Percentiles rank a stretch among this genome's conserved stretches.
phyloP scores from a whole-genome alignment of 2,329 filamentous ascomycete genomes.

The Aureobasidium musti region DNA sequence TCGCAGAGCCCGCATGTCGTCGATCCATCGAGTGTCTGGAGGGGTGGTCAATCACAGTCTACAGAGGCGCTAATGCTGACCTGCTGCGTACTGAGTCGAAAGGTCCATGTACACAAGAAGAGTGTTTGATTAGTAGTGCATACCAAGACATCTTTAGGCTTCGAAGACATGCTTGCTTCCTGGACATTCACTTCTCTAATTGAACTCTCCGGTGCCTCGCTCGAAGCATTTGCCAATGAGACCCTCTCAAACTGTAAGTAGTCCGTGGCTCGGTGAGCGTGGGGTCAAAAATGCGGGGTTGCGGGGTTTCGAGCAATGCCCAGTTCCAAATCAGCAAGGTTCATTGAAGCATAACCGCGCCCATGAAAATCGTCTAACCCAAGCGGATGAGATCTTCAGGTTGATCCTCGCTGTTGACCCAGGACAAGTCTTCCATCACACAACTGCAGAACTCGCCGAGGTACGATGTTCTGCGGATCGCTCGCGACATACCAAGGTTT shows the following conservation, averaged over 20 bases:
- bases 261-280: neutral
- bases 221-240: neutral
- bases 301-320: constrained; percentile 4
- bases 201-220: neutral
- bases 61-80: too few species aligned
- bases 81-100: too few species aligned
- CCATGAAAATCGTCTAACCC: neutral
- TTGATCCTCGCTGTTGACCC: neutral
- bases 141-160: neutral
- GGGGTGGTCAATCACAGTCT: too few species aligned
- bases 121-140: too few species aligned
- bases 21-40: too few species aligned
- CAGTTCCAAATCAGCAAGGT: neutral
- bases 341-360: constrained; percentile 3
- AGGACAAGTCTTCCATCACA: neutral
- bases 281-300: neutral
- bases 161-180: neutral
- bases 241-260: neutral
- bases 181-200: neutral
- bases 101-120: too few species aligned
- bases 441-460: neutral
- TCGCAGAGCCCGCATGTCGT: too few species aligned
- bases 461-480: neutral
- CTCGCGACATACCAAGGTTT: neutral
- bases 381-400: neutral